Evolutionary conservation across 805 yeast species (phyloP).

Genomic region (Hanseniaspora singularis): DNA sequence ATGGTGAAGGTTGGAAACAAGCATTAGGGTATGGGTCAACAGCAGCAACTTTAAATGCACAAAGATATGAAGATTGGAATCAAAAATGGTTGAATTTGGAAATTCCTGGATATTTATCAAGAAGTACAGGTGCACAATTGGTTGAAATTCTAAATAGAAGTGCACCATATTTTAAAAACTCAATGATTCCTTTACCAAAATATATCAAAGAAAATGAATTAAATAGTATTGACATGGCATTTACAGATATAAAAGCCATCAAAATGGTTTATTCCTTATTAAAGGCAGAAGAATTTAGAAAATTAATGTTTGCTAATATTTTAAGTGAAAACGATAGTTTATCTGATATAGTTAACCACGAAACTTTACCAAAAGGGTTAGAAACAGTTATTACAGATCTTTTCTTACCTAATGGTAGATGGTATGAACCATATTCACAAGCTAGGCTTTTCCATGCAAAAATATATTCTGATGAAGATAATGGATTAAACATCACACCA

Average conservation of each 20-base stretch:
- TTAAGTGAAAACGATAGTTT: background rate
- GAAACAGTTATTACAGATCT: background rate
- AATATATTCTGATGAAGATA: background rate
- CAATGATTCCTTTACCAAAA: background rate
- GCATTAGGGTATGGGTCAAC: constrained; percentile 43
- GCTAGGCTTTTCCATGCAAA: background rate
- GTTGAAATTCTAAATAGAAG: background rate
- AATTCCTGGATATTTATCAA: constrained; percentile 37
- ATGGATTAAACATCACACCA: background rate
- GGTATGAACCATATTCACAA: background rate
- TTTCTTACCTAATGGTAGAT: background rate
- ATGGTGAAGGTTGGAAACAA: constrained; percentile 59
- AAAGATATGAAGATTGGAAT: constrained; percentile 46
- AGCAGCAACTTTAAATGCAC: constrained; percentile 38
- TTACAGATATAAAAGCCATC: background rate
- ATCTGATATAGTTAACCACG: background rate
- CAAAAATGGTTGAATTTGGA: constrained; percentile 53
- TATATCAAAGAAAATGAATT: background rate
- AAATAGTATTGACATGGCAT: constrained; percentile 1
- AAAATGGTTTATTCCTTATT: background rate
- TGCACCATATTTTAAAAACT: background rate
- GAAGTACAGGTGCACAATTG: constrained; percentile 24
- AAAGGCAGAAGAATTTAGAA: constrained; percentile 2
- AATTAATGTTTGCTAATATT: background rate
- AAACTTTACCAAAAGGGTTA: background rate